Evolutionary conservation across 2,329 filamentous ascomycete genomes (phyloP), one percentile per base, ranked within the genome.

Genomic region (Cladorrhinum sp.): DNA sequence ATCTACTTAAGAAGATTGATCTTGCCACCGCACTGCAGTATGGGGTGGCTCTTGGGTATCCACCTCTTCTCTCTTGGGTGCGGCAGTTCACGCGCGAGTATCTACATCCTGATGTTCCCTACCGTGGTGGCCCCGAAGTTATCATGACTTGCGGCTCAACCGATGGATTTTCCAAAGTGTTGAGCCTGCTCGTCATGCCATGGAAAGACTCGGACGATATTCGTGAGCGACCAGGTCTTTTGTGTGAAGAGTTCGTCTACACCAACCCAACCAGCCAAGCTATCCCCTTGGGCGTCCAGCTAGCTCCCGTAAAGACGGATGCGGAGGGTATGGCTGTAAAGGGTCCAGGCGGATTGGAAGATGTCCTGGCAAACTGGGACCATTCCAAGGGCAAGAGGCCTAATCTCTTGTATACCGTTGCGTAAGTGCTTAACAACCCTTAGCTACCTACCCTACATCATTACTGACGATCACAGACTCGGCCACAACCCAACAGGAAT

Each of bases 381-480:
- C 79, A 80, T 51, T 79, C 79, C 45, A 87, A 82, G 68, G 93
- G 93, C 1, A 87, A 85, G 70, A 81, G 89, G 60, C 93, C 93
- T 45, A 90, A 93, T 73, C 72, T 97, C 65, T 82, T 97, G 79
- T 97, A 97, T 73, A 96, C 91, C 1, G 90, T 97, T 65, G 93
- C 91, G 86, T 92, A 75, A 82, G 88, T 85, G 38, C 2, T 13
- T 32, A 6, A 7, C 29, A 6, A 41, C 6, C 36, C 36, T 41
- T 12, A 32, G 10, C 9, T 2, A 20, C 24, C 4, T 38, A 16
- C 16, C 2, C 18, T 10, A 13, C 23, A 50, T 13, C 29, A 59
- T 61, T 10, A 58, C 38, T 5, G 5, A 25, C 2, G 2, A 27
- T 48, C 50, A 68, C 64, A 24, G 49, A 20, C 64, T 68, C 25